Base-by-base conservation (phyloP, 2,329 filamentous ascomycete species). In the Aspergillus puulaauensis region DNA sequence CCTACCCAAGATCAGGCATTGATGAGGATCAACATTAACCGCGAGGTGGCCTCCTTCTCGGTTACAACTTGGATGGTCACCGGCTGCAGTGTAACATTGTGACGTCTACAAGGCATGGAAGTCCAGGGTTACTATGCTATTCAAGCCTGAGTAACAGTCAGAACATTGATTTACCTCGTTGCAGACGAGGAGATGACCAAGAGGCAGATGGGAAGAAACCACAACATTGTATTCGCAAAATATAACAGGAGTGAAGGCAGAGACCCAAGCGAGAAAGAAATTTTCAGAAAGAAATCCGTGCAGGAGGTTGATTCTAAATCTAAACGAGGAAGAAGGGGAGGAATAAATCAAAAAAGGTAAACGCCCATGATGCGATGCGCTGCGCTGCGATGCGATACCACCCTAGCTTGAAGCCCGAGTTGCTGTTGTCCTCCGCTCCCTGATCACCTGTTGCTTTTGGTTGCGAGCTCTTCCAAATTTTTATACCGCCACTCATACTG, bases 401-500 rank as follows among this genome's bases (percentile, higher is more conserved):
- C 23, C 40, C 9, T 33, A 33, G 21, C 37, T 12, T 23, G 33
- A 45, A 45, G 40, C 54, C 44, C 21, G 41, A 40, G 2, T 14
- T 46, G 21, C 39, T 39, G 19, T 27, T 17, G 37, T 44, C 47
- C 3, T 52, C 55, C 31, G 43, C 27, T 27, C 49, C 21, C 44
- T 37, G n/a, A 35, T 54, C 46, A 56, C 19, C 57, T 49, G 50
- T 63, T 61, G 9, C 62, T 65, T 45, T 70, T 63, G 12, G 64
- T 71, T 17, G 71, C 72, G 11, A 67, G 45, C 44, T 72, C 67
- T 56, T 74, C 72, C 58, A 73, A 50, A 7, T 64, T 59, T 33
- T 70, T 72, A 50, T 70, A 74, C 51, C 70, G 63, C 72, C 72
- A 74, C 46, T 69, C 70, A 33, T 69, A 72, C 51, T 73, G 71